Evolutionary conservation across 1,284 basidiomycete genomes (phyloP).

Genomic region (Rhodotorula glutinis): DNA sequence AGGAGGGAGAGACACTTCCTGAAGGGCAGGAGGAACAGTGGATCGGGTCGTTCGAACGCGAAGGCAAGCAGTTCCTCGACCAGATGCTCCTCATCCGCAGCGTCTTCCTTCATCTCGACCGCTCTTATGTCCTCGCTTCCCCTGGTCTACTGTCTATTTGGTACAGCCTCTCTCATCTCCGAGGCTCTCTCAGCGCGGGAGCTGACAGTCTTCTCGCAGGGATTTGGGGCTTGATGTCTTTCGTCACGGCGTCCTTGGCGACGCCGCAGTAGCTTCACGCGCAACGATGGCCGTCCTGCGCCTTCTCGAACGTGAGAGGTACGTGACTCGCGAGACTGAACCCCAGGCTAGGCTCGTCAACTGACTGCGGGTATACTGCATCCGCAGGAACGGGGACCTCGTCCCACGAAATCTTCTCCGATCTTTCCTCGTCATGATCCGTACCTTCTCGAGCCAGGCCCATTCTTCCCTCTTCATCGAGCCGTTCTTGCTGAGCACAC

Average conservation of each 20-base stretch:
- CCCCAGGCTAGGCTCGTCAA: too few relatives aligned
- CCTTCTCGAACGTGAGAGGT: constrained; percentile 40
- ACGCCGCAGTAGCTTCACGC: constrained; percentile 18
- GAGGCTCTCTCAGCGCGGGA: too few relatives aligned
- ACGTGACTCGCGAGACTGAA: too few relatives aligned
- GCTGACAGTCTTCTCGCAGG: constrained; percentile 27
- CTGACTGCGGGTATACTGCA: too few relatives aligned
- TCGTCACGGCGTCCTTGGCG: constrained; percentile 37
- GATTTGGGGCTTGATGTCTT: constrained; percentile 44
- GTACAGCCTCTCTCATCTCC: constrained; percentile 9
- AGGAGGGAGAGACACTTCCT: not conserved
- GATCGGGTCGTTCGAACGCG: constrained; percentile 8
- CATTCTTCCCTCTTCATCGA: constrained; percentile 32
- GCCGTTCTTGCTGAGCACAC: constrained; percentile 38
- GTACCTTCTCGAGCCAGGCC: constrained; percentile 29
- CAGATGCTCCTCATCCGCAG: constrained; percentile 42
- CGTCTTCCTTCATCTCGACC: constrained; percentile 44
- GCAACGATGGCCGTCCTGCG: constrained; percentile 14
- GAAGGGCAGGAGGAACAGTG: constrained; percentile 19
- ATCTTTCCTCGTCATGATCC: constrained; percentile 35
- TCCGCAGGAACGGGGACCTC: constrained; percentile 29
- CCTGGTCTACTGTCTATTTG: constrained; percentile 40
- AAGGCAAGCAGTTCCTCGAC: constrained; percentile 28
- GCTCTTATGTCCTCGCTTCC: constrained; percentile 40
- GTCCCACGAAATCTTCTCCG: constrained; percentile 32